These are phyloP conservation scores for Cyclotella choctawhatcheeana DNA, from an alignment of 108 stramenopile species.

Conservation along the genomic window DNA sequence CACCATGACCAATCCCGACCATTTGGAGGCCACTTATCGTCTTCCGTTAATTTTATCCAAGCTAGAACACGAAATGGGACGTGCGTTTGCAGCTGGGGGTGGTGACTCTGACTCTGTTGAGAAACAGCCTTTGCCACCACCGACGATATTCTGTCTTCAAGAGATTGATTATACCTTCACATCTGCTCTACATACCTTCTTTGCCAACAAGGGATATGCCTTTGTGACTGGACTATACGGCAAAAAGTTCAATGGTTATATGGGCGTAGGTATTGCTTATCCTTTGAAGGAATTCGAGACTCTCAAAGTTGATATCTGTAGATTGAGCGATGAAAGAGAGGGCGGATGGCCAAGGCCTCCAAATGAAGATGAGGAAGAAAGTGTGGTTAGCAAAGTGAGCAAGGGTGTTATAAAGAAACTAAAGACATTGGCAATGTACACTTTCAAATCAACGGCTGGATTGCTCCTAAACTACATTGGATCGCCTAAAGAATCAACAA, in stretches of 20 bases:
- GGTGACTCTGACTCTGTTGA: not conserved
- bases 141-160: conserved; percentile 82
- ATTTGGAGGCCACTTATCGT: conserved; percentile 70
- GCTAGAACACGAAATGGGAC: conserved; percentile 71
- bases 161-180: conserved; percentile 86
- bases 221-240: conserved; percentile 93
- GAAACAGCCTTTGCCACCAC: conserved; percentile 2
- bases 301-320: conserved; percentile 69
- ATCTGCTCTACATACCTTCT: conserved; percentile 81
- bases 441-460: conserved; percentile 3
- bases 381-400: not conserved
- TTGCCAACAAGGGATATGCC: conserved; percentile 83
- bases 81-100: conserved; percentile 31
- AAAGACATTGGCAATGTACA: not conserved
- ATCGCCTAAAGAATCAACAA: conserved; percentile 6
- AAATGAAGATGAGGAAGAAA: conserved; percentile 10
- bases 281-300: conserved; percentile 65
- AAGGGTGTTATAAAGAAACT: conserved; percentile 21
- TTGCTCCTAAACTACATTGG: conserved; percentile 15
- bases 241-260: conserved; percentile 89
- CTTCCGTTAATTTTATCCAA: conserved; percentile 71
- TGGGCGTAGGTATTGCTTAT: conserved; percentile 85
- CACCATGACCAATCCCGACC: conserved; percentile 66
- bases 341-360: conserved; percentile 72
- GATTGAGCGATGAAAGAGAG: conserved; percentile 67